Evolutionary conservation across 2,329 filamentous ascomycete genomes (phyloP).

Genomic region (Colletotrichum nymphaeae): DNA sequence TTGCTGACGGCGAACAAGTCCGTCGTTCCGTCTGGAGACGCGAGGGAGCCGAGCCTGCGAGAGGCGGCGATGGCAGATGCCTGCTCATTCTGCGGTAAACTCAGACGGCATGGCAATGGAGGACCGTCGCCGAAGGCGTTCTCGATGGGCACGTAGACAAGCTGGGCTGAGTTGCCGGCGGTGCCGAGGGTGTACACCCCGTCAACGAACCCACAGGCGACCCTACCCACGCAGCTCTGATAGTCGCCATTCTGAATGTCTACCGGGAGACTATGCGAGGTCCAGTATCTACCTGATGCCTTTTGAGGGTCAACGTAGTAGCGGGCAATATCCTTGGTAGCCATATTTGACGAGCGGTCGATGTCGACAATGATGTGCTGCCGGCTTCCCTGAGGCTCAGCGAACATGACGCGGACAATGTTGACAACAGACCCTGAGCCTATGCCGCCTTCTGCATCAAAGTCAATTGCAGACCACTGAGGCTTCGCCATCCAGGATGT

Average conservation of each 20-base stretch:
- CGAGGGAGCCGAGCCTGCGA: neutral
- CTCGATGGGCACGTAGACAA: neutral
- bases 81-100: neutral
- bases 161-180: neutral
- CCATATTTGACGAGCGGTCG: neutral
- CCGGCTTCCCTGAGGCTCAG: neutral
- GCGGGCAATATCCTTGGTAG: neutral
- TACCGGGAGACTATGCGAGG: neutral
- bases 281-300: neutral
- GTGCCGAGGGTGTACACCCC: neutral
- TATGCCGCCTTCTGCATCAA: neutral
- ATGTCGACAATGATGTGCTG: neutral
- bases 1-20: neutral
- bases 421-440: neutral
- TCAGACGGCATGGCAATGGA: neutral
- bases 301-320: neutral
- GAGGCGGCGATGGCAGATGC: neutral
- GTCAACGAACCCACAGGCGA: neutral
- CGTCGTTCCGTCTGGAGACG: neutral
- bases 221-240: neutral
- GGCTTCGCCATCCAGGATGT: neutral
- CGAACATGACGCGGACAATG: neutral
- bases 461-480: neutral
- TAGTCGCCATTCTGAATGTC: neutral
- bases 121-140: neutral